These are phyloP conservation scores for Paspalum notatum DNA, from an alignment of 176 grass and related monocot genomes.

Conservation along the genomic window DNA sequence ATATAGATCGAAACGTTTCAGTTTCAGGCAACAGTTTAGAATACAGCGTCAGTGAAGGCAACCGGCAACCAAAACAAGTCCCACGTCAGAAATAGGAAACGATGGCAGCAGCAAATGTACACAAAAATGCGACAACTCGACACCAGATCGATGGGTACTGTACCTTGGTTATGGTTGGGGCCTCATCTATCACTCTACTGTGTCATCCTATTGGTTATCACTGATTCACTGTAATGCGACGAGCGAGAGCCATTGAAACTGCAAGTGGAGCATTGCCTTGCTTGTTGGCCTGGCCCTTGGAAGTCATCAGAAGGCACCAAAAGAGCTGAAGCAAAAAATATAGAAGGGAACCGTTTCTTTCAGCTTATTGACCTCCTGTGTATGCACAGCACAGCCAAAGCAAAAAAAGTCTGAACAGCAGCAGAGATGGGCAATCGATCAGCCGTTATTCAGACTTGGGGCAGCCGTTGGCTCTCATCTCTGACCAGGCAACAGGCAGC, in stretches of 20 bases:
- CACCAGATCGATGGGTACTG: background rate
- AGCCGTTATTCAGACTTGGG: conserved; percentile 16
- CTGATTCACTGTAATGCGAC: conserved; percentile 16
- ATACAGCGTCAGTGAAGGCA: conserved; percentile 33
- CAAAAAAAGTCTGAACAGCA: background rate
- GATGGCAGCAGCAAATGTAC: no score
- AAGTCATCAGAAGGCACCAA: conserved; percentile 41
- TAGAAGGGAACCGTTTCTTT: conserved; percentile 2
- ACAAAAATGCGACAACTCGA: conserved; percentile 44
- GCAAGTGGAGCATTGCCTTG: conserved; percentile 27
- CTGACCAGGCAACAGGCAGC: background rate
- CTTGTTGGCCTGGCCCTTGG: conserved; percentile 42
- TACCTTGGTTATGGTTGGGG: conserved; percentile 7
- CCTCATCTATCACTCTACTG: conserved; percentile 4
- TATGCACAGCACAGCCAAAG: background rate
- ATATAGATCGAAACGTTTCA: background rate
- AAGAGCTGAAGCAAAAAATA: conserved; percentile 24
- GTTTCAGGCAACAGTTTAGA: conserved; percentile 37
- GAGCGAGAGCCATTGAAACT: conserved; percentile 19
- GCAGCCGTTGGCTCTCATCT: conserved; percentile 9
- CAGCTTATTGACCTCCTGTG: conserved; percentile 30
- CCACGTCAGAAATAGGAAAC: conserved; percentile 28
- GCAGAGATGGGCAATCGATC: background rate
- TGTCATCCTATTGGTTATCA: no score
- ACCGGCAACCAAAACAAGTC: conserved; percentile 7